A percentile compares a stretch with the other conserved stretches of the same genome.
These are phyloP conservation scores for Aspergillus calidoustus DNA, from an alignment of 2,329 filamentous ascomycete species.

Conservation along the genomic window DNA sequence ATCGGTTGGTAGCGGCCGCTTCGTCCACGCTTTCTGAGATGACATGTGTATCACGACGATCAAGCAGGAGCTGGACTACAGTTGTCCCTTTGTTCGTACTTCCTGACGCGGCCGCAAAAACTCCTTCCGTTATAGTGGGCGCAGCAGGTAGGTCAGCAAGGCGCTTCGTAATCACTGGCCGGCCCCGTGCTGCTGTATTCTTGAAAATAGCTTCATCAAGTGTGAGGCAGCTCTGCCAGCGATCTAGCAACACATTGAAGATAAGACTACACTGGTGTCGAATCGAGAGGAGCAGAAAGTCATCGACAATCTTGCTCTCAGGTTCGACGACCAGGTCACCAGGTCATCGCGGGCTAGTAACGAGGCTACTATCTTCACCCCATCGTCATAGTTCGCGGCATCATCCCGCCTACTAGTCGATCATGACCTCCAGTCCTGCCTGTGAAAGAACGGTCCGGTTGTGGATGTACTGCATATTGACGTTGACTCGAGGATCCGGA, in stretches of 20 bases:
- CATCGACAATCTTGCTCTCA: not conserved
- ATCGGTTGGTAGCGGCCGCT: not conserved
- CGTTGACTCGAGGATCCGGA: not conserved
- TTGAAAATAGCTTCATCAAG: not conserved
- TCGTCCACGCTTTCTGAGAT: not conserved
- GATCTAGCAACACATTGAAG: not conserved
- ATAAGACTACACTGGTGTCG: not conserved
- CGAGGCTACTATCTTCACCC: not conserved
- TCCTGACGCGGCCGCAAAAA: not conserved
- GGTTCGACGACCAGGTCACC: not conserved
- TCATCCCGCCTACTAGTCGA: not conserved
- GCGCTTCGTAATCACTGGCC: not conserved
- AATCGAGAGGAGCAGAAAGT: not conserved
- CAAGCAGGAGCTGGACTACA: not conserved
- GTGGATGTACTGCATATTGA: not conserved
- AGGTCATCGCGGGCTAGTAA: not conserved
- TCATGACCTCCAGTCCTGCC: not conserved
- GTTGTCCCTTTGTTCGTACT: not conserved
- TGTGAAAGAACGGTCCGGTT: not conserved
- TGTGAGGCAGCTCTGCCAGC: not conserved
- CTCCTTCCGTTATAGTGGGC: not conserved
- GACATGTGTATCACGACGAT: not conserved
- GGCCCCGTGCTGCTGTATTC: not conserved
- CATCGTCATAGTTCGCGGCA: not conserved
- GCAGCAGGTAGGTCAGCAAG: not conserved